Evolutionary conservation across 2,329 filamentous ascomycete species (phyloP).

Genomic region (Geoglossum cookeanum): DNA sequence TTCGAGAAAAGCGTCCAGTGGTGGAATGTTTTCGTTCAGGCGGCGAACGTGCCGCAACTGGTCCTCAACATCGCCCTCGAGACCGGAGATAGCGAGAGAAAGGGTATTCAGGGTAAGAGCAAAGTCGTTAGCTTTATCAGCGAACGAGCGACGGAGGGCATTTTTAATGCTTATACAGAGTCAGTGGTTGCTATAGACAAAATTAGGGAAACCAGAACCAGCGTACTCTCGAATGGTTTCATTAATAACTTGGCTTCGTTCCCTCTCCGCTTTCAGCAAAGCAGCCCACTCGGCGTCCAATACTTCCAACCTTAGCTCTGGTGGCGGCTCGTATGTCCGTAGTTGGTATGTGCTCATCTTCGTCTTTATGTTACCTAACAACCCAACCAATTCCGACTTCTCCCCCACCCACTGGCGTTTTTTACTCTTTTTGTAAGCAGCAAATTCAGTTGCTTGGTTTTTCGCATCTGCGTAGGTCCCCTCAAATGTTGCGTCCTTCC

Average conservation of each 20-base stretch:
- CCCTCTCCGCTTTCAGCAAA: constrained; percentile 68
- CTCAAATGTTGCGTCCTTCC: constrained; percentile 67
- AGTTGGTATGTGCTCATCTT: constrained; percentile 91
- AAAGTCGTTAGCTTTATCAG: constrained; percentile 97
- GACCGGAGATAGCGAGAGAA: constrained; percentile 83
- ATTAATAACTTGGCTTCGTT: constrained; percentile 82
- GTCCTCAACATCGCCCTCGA: constrained; percentile 93
- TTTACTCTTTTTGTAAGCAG: constrained; percentile 71
- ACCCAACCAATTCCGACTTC: constrained; percentile 82
- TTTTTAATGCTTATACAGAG: constrained; percentile 60
- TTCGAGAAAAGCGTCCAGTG: constrained; percentile 77
- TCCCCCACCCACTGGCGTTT: constrained; percentile 96
- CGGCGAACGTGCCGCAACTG: constrained; percentile 74
- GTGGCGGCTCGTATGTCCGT: constrained; percentile 75
- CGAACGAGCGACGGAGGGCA: constrained; percentile 74
- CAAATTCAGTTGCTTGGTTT: constrained; percentile 62
- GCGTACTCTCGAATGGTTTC: constrained; percentile 85
- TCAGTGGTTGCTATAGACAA: background rate
- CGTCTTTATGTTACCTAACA: constrained; percentile 96
- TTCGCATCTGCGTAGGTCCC: constrained; percentile 90
- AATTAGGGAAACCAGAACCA: background rate
- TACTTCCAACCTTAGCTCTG: constrained; percentile 61
- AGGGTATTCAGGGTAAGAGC: constrained; percentile 88
- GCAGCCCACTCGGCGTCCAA: constrained; percentile 67
- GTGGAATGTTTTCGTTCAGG: constrained; percentile 67